phyloP scores from a whole-genome alignment of 2,329 filamentous ascomycete species.

The Sporothrix schenckii region DNA sequence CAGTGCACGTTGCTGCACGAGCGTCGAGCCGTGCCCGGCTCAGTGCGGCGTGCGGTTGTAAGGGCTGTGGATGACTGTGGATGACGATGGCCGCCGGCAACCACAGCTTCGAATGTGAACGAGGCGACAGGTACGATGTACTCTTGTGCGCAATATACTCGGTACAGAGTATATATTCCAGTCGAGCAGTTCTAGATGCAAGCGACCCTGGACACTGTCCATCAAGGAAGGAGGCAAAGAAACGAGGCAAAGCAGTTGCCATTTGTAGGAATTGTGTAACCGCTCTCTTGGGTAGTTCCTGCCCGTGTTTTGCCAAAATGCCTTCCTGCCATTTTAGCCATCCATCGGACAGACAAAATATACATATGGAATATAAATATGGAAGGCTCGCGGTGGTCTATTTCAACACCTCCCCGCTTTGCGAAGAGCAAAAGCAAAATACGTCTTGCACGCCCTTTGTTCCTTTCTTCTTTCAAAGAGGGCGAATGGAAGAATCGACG shows the following conservation, averaged over 20 bases:
- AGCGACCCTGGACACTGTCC: neutral
- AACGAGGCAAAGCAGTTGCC: neutral
- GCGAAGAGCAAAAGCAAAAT: neutral
- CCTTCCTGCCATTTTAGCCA: conserved; percentile 26
- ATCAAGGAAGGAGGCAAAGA: neutral
- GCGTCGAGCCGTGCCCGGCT: conserved; percentile 15
- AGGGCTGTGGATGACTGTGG: neutral
- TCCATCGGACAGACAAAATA: neutral
- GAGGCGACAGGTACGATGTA: too few relatives aligned
- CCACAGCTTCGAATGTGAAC: neutral
- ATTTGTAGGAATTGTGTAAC: conserved; percentile 18
- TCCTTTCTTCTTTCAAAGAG: neutral
- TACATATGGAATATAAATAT: neutral
- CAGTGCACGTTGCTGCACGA: conserved; percentile 22
- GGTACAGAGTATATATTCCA: neutral
- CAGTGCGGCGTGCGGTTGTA: neutral
- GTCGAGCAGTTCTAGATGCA: neutral
- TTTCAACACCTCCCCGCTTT: conserved; percentile 6
- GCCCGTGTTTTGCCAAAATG: conserved; percentile 31
- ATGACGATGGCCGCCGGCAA: neutral
- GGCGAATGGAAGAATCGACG: conserved; percentile 1
- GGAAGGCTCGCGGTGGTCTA: conserved; percentile 10
- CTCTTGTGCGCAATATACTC: neutral
- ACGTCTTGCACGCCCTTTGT: neutral
- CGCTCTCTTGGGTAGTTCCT: conserved; percentile 4